Evolutionary conservation across 768 basidiomycete genomes (phyloP).

Genomic region (Mycena belliarum): DNA sequence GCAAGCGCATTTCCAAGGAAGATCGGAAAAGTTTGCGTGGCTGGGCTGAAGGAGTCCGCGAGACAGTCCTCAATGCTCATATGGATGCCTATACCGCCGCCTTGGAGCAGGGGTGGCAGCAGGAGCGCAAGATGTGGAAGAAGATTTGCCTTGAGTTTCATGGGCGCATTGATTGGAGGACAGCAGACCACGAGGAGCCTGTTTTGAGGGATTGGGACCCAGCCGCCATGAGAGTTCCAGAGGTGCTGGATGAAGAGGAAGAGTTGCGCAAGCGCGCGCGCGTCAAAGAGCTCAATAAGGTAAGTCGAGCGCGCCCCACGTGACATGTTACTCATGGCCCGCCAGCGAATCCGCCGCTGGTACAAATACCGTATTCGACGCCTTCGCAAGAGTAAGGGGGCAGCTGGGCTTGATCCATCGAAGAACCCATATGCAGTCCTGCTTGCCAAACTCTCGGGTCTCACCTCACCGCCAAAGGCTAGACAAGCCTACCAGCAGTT

Average conservation of each 20-base stretch:
- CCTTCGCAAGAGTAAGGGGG: neutral
- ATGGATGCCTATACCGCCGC: neutral
- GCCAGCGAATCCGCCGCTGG: slow-evolving; percentile 14
- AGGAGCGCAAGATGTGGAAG: neutral
- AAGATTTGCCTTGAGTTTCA: neutral
- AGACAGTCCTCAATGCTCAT: neutral
- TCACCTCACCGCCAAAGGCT: neutral
- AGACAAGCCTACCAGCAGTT: slow-evolving; percentile 6
- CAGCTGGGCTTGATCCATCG: neutral
- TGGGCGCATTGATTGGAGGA: neutral
- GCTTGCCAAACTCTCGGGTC: neutral
- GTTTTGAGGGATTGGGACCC: neutral
- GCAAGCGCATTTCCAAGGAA: neutral
- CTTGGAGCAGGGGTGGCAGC: neutral
- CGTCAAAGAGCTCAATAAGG: neutral
- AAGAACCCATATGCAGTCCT: neutral
- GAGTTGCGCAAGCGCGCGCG: neutral
- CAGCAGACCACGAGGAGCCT: neutral
- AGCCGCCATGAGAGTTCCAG: neutral
- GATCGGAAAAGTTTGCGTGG: neutral
- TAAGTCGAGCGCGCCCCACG: neutral
- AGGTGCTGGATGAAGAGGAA: neutral
- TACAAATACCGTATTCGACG: slow-evolving; percentile 1
- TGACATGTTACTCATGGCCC: neutral
- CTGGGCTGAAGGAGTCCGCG: slow-evolving; percentile 8